phyloP scores from a whole-genome alignment of 164 flowering plant species.

The Chloranthus sessilifolius region DNA sequence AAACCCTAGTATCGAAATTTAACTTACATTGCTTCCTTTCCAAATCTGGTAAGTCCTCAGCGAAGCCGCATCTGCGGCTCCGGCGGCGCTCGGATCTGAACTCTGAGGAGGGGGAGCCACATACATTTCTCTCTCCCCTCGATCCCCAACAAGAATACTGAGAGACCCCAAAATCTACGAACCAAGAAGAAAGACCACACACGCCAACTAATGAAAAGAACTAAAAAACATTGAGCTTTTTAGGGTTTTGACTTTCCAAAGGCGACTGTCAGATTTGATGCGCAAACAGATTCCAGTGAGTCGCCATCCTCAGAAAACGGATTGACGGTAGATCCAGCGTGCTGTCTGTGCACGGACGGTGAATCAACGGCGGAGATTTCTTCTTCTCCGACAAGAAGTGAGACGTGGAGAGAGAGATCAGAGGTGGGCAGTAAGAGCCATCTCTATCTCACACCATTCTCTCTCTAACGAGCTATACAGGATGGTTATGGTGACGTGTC shows the following conservation, averaged over 20 bases:
- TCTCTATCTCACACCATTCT: too few relatives aligned
- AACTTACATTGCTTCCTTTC: constrained; percentile 95
- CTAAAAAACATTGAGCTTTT: not conserved
- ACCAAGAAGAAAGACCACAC: not conserved
- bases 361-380: not conserved
- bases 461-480: too few relatives aligned
- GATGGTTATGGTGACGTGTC: too few relatives aligned
- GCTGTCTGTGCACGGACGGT: not conserved
- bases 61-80: constrained; percentile 33
- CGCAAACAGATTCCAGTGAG: constrained; percentile 4
- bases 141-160: too few relatives aligned
- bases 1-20: too few relatives aligned
- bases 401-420: not conserved
- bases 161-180: constrained; percentile 9
- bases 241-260: constrained; percentile 1
- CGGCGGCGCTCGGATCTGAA: constrained; percentile 37
- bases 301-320: not conserved
- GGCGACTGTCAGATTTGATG: not conserved
- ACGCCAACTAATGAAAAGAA: not conserved
- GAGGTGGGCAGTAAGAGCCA: too few relatives aligned
- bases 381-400: constrained; percentile 1
- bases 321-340: not conserved
- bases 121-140: constrained; percentile 44
- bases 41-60: constrained; percentile 68
- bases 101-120: constrained; percentile 69